Base-by-base conservation (phyloP, 106 monocot genomes). In the Cymbidium sinense region DNA sequence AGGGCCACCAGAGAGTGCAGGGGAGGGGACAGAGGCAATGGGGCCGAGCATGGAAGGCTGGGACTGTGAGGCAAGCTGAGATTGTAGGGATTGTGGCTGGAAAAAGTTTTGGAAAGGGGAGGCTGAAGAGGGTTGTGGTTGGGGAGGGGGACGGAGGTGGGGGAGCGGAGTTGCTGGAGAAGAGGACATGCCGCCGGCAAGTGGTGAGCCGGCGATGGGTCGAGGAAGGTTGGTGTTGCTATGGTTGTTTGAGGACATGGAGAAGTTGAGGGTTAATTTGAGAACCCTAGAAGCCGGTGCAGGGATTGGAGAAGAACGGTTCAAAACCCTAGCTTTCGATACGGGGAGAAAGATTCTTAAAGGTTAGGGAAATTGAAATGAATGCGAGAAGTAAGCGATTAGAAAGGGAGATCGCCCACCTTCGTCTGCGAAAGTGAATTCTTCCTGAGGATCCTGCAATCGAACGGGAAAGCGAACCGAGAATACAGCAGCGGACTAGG, bases 61-160 rank as follows among this genome's bases (percentile, higher is more conserved):
- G 27, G 87, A 15, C 25, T 74, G 64, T 7, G 82, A 28, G 30
- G 71, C 82, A 39, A 81, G 82, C 25, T 88, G 85, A 51, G 86
- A 75, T 70, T 93, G 75, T 34, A 54, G 58, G 87, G 82, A 89
- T 87, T 18, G 92, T 31, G 85, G 39, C 7, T 85, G 83, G 81
- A 88, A 92, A 41, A 84, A 76, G 35, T 29, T 37, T 11, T 81
- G 86, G 79, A 74, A 86, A 34, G 86, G 80, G 75, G 83, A 72
- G 9, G 64, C n/a, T 18, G 73, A 77, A 23, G 77, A 20, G 13
- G 82, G 43, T 50, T 85, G 81, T 65, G 86, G 80, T 31, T 81
- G 84, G 29, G 83, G 74, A 7, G 83, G 83, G 0, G 85, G 86
- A 1, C 86, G 91, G 80, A 88, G 88, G 44, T 91, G 91, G 19